These are phyloP conservation scores for Tremellales sp. DNA, from an alignment of 1,284 basidiomycete genomes.

Conservation along the genomic window DNA sequence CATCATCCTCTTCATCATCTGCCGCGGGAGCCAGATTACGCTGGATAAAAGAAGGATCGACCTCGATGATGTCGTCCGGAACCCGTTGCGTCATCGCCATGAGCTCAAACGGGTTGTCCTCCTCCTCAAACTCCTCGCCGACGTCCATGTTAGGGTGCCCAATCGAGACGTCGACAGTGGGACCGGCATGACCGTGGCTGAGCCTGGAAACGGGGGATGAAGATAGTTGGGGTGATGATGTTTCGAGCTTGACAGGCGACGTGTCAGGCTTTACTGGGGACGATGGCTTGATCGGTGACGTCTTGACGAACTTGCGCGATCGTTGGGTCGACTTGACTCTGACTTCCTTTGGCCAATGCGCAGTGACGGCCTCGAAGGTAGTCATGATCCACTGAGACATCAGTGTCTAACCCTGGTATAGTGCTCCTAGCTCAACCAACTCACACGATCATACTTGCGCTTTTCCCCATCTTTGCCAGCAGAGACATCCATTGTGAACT, in stretches of 20 bases:
- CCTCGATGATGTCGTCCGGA: constrained; percentile 32
- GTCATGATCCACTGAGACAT: constrained; percentile 67
- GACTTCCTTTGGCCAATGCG: constrained; percentile 40
- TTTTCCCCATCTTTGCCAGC: constrained; percentile 35
- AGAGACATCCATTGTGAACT: constrained; percentile 29
- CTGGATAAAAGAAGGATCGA: constrained; percentile 41
- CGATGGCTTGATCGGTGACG: constrained; percentile 18
- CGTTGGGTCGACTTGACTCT: constrained; percentile 25
- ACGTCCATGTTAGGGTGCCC: not conserved
- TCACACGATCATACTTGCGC: constrained; percentile 49
- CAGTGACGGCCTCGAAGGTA: constrained; percentile 71
- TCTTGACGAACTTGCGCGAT: constrained; percentile 12
- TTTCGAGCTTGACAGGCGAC: constrained; percentile 10
- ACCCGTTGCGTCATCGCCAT: constrained; percentile 35
- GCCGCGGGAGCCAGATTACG: constrained; percentile 24
- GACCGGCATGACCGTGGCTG: not conserved
- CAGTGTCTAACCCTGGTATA: not conserved
- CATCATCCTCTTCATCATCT: constrained; percentile 31
- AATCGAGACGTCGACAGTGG: not conserved
- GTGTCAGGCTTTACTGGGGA: constrained; percentile 12
- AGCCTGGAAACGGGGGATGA: no score
- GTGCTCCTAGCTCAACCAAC: constrained; percentile 3
- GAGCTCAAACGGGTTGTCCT: constrained; percentile 39
- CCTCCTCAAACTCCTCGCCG: constrained; percentile 10
- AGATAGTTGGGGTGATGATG: not conserved